These are phyloP conservation scores for Ichthyophthirius multifiliis DNA, from an alignment of 169 alveolate species.

Conservation along the genomic window DNA sequence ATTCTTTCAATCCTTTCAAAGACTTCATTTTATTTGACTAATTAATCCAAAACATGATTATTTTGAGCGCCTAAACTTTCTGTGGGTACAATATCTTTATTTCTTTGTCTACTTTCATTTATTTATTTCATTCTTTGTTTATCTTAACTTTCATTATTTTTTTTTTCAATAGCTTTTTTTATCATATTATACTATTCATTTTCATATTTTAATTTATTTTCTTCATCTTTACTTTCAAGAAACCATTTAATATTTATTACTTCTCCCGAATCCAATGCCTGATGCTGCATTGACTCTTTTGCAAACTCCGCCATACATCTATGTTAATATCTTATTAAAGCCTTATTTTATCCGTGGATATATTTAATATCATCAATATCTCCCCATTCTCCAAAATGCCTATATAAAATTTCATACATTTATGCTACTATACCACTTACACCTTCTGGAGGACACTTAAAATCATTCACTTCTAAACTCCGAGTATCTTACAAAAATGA, in stretches of 20 bases:
- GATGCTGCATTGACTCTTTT: slow-evolving; percentile 98
- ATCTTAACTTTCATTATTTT: too few species aligned
- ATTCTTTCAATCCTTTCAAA: too few species aligned
- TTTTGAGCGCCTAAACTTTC: too few species aligned
- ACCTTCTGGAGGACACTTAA: slow-evolving; percentile 82
- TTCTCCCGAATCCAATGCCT: slow-evolving; percentile 91
- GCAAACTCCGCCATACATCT: slow-evolving; percentile 98
- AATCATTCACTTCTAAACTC: slow-evolving; percentile 93
- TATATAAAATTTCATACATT: slow-evolving; percentile 90
- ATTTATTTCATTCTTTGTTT: too few species aligned
- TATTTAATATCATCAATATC: slow-evolving; percentile 92
- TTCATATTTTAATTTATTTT: not conserved
- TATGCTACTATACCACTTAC: slow-evolving; percentile 86
- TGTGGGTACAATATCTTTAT: too few species aligned
- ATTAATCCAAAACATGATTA: too few species aligned
- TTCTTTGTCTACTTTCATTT: too few species aligned
- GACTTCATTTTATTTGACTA: too few species aligned
- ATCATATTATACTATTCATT: not conserved
- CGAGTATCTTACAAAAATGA: slow-evolving; percentile 94
- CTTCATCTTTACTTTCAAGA: slow-evolving; percentile 74
- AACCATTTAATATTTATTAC: slow-evolving; percentile 96
- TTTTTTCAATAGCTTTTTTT: not conserved
- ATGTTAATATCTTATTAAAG: slow-evolving; percentile 93
- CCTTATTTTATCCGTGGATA: slow-evolving; percentile 91
- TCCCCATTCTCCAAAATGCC: slow-evolving; percentile 95